Conservation (phyloP, 2,329 filamentous ascomycete species). For the Colletotrichum nymphaeae region DNA sequence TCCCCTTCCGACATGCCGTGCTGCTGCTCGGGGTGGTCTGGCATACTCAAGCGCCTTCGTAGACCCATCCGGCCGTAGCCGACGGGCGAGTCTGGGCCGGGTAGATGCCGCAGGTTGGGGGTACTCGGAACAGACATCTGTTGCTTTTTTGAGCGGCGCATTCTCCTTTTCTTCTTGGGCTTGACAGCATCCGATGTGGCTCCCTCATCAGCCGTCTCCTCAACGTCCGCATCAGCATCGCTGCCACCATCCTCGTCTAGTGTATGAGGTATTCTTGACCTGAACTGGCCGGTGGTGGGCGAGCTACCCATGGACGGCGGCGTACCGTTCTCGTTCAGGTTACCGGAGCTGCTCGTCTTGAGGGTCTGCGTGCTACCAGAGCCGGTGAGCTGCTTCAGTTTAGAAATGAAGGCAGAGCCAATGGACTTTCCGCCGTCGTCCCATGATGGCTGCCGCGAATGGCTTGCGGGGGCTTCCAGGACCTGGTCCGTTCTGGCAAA, state of each 20-base stretch:
- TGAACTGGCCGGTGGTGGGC: slow-evolving; percentile 56
- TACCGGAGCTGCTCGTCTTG: slow-evolving; percentile 47
- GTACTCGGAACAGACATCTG: slow-evolving; percentile 76
- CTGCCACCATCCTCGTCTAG: slow-evolving; percentile 67
- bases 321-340: slow-evolving; percentile 49
- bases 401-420: slow-evolving; percentile 78
- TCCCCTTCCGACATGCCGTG: slow-evolving; percentile 82
- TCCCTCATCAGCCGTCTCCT: slow-evolving; percentile 88
- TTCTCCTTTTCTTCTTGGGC: slow-evolving; percentile 73
- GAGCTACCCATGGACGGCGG: slow-evolving; percentile 57
- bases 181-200: slow-evolving; percentile 57
- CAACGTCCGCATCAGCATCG: slow-evolving; percentile 82
- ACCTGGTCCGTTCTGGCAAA: slow-evolving; percentile 71
- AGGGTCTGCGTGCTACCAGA: slow-evolving; percentile 60
- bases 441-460: slow-evolving; percentile 73
- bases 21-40: slow-evolving; percentile 67
- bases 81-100: slow-evolving; percentile 54
- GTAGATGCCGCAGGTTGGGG: slow-evolving; percentile 57
- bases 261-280: slow-evolving; percentile 63
- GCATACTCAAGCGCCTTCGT: slow-evolving; percentile 73
- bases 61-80: slow-evolving; percentile 64
- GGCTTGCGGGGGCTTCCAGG: slow-evolving; percentile 59
- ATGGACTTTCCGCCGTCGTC: slow-evolving; percentile 73
- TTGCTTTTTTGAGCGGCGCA: slow-evolving; percentile 46
- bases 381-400: slow-evolving; percentile 78